Conservation (phyloP, 1,284 basidiomycete species). For the Hymenochaete sp. region DNA sequence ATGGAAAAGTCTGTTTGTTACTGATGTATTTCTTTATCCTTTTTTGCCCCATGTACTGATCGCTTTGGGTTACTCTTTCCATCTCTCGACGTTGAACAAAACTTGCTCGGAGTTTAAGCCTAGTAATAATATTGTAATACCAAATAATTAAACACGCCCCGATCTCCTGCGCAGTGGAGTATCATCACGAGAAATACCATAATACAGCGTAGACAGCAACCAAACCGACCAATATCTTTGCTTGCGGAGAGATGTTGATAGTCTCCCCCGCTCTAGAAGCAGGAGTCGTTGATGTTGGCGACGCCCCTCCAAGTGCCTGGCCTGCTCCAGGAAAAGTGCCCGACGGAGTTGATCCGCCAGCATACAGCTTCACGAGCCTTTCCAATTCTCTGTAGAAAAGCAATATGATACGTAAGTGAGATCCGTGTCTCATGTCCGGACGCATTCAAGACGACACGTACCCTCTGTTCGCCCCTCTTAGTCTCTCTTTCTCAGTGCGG, state of each 20-base stretch:
- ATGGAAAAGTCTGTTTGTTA: not conserved
- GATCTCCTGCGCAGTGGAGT: not conserved
- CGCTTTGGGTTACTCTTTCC: not conserved
- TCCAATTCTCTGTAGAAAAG: too few relatives aligned
- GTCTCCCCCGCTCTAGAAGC: constrained; percentile 27
- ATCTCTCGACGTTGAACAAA: not conserved
- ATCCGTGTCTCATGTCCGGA: too few relatives aligned
- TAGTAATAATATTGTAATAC: too few relatives aligned
- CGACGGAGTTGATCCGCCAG: constrained; percentile 28
- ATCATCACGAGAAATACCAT: constrained; percentile 35
- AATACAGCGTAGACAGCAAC: constrained; percentile 56
- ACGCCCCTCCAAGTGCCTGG: constrained; percentile 53
- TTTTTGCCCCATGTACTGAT: constrained; percentile 14
- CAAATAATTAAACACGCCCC: too few relatives aligned
- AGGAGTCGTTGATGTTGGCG: constrained; percentile 26
- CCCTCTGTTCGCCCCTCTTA: constrained; percentile 59
- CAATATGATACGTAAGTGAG: too few relatives aligned
- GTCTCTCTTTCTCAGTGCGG: constrained; percentile 53
- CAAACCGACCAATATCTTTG: constrained; percentile 53
- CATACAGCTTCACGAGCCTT: constrained; percentile 7
- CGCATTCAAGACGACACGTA: constrained; percentile 33
- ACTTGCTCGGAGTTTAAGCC: not conserved
- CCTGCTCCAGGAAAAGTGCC: constrained; percentile 62
- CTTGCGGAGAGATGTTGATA: constrained; percentile 51
- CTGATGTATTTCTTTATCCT: not conserved